A percentile compares a stretch with the other conserved stretches of the same genome.
phyloP scores from a whole-genome alignment of 352 stramenopile species.

The Phytopythium montanum region DNA sequence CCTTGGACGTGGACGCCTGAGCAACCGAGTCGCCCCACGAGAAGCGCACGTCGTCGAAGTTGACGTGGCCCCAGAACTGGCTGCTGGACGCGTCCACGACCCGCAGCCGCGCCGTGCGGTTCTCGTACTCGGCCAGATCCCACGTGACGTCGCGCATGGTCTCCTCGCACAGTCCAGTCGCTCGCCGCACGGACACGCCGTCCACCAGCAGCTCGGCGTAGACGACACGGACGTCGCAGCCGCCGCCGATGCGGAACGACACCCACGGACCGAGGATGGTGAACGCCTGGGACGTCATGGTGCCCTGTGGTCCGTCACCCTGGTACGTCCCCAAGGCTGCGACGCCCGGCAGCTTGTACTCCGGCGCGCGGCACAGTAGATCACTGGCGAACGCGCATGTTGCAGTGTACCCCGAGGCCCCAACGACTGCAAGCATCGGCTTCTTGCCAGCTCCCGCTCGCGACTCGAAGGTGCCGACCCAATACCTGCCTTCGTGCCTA shows the following conservation, averaged over 20 bases:
- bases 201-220: conserved; percentile 96
- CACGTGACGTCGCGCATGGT: conserved; percentile 87
- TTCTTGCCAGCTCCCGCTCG: conserved; percentile 71
- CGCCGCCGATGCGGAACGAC: conserved; percentile 93
- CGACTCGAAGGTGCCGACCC: conserved; percentile 93
- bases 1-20: conserved; percentile 56
- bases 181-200: conserved; percentile 76
- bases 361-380: conserved; percentile 42
- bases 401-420: conserved; percentile 18
- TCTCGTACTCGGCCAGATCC: conserved; percentile 80
- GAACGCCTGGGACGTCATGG: conserved; percentile 94
- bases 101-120: conserved; percentile 86
- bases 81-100: conserved; percentile 91
- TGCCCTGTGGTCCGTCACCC: conserved; percentile 90
- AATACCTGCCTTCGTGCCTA: conserved; percentile 89
- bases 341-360: conserved; percentile 78
- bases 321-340: conserved; percentile 68
- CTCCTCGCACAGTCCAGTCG: conserved; percentile 90
- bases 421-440: conserved; percentile 17
- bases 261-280: conserved; percentile 86
- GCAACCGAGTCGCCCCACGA: conserved; percentile 66
- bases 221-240: conserved; percentile 88
- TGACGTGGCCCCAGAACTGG: conserved; percentile 94
- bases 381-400: conserved; percentile 74
- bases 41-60: conserved; percentile 95